phyloP scores from a whole-genome alignment of 2,329 filamentous ascomycete genomes.

The Colletotrichum magnum region DNA sequence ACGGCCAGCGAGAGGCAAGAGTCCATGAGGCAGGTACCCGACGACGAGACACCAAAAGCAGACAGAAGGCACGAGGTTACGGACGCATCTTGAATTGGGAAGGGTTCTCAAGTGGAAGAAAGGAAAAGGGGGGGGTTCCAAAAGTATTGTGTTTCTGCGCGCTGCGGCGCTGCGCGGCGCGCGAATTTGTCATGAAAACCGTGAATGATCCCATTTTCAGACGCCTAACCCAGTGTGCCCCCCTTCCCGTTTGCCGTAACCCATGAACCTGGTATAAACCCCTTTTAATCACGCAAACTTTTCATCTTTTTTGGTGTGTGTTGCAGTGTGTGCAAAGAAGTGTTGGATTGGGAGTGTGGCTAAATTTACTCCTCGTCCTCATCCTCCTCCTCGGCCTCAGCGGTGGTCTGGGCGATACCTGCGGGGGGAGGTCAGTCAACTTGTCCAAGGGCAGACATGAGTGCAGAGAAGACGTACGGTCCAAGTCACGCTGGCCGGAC shows the following conservation, averaged over 20 bases:
- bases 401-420: constrained; percentile 85
- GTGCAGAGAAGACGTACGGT: no score
- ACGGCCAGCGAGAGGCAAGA: no score
- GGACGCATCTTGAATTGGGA: background rate
- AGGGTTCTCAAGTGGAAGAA: background rate
- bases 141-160: constrained; percentile 33
- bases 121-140: constrained; percentile 13
- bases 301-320: background rate
- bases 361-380: constrained; percentile 75
- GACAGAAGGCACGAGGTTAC: no score
- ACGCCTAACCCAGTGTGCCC: constrained; percentile 35
- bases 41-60: no score
- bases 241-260: constrained; percentile 15
- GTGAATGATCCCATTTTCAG: constrained; percentile 37
- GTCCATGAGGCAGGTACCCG: no score
- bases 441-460: no score
- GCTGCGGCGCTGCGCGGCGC: background rate
- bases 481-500: constrained; percentile 98
- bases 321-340: background rate
- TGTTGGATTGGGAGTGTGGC: background rate
- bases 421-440: background rate
- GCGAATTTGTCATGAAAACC: constrained; percentile 35
- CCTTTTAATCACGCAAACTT: constrained; percentile 29
- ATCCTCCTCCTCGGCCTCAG: constrained; percentile 80
- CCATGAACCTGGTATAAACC: constrained; percentile 26